phyloP scores from a whole-genome alignment of 768 basidiomycete genomes.

The Roridomyces roridus region DNA sequence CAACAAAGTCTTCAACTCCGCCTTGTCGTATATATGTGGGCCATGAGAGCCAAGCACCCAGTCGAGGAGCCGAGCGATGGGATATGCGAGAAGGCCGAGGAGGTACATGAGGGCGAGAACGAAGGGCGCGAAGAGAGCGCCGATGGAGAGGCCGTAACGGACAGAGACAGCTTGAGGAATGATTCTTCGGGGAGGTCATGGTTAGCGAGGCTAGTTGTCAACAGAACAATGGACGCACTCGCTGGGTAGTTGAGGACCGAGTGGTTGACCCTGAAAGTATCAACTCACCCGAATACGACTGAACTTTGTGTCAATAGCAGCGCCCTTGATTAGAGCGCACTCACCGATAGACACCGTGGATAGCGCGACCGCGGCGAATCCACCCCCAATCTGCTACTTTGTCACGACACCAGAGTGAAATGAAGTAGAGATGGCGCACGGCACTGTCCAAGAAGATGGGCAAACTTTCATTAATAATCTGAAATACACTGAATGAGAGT shows the following conservation, averaged over 20 bases:
- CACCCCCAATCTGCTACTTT: constrained; percentile 58
- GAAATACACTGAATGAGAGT: constrained; percentile 10
- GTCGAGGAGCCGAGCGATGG: constrained; percentile 85
- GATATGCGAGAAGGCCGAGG: constrained; percentile 79
- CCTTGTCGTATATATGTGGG: constrained; percentile 77
- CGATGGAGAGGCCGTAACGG: constrained; percentile 81
- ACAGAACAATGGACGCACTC: constrained; percentile 57
- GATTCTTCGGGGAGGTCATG: constrained; percentile 37
- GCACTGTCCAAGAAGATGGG: constrained; percentile 85
- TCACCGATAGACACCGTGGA: constrained; percentile 77
- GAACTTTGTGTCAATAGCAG: no score
- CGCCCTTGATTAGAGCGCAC: constrained; percentile 1
- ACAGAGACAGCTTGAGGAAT: constrained; percentile 80
- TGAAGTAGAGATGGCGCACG: constrained; percentile 40
- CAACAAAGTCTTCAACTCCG: constrained; percentile 73
- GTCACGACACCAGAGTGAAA: neutral
- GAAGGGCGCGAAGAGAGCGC: constrained; percentile 78
- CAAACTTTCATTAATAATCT: constrained; percentile 85
- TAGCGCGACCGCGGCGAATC: constrained; percentile 77
- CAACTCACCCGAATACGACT: constrained; percentile 88
- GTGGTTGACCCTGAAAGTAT: no score
- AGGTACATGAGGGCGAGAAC: constrained; percentile 79
- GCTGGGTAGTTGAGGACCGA: no score
- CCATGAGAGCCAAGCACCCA: constrained; percentile 77
- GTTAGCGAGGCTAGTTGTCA: constrained; percentile 30